phyloP scores from a whole-genome alignment of 1,284 basidiomycete species.

The Fomes fomentarius region DNA sequence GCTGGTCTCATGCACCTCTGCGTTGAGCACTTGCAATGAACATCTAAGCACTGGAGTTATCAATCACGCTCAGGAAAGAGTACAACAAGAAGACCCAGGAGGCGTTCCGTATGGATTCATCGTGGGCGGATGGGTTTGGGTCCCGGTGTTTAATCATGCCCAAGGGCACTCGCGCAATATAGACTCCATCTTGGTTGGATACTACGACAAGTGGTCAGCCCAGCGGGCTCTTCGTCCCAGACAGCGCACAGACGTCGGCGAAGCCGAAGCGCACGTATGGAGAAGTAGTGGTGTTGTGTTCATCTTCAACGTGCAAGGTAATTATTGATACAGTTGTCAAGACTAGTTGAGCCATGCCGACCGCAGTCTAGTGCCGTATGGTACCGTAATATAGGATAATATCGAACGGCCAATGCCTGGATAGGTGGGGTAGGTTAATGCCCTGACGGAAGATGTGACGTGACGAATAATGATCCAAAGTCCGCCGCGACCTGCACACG shows the following conservation, averaged over 20 bases:
- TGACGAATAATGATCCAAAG: not conserved
- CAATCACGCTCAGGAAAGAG: conserved; percentile 24
- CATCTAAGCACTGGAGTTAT: conserved; percentile 27
- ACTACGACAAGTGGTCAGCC: conserved; percentile 26
- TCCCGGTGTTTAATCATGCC: not conserved
- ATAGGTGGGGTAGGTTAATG: not conserved
- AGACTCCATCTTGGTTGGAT: conserved; percentile 11
- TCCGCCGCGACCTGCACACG: conserved; percentile 24
- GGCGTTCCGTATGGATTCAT: conserved; percentile 27
- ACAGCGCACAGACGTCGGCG: not conserved
- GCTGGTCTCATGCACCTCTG: conserved; percentile 29
- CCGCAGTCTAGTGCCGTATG: conserved; percentile 20
- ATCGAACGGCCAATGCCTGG: not conserved
- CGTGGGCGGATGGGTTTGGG: conserved; percentile 11
- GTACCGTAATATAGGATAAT: conserved; percentile 13
- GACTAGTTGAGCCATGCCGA: conserved; percentile 11
- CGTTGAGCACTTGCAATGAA: conserved; percentile 30
- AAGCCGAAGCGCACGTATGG: not conserved
- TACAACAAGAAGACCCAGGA: conserved; percentile 26
- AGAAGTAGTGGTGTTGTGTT: conserved; percentile 13
- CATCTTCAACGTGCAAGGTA: conserved; percentile 13
- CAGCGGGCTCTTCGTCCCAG: conserved; percentile 23
- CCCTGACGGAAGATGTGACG: too few species aligned
- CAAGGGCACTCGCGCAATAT: conserved; percentile 22
- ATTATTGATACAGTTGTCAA: conserved; percentile 27